Base-by-base conservation (phyloP, 768 basidiomycete genomes). In the Leccinum boreale region DNA sequence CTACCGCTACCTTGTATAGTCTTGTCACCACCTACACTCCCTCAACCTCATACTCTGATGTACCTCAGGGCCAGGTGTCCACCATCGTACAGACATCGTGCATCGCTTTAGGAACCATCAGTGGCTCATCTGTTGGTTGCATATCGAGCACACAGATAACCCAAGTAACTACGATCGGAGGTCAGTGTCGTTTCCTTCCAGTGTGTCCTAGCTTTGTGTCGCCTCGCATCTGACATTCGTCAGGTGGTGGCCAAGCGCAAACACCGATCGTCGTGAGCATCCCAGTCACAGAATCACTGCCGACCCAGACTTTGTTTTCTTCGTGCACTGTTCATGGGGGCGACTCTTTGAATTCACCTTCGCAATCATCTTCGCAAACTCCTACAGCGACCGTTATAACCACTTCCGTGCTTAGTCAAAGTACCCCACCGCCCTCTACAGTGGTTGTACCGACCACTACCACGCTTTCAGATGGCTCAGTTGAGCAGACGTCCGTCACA, bases 1-100 rank as follows among this genome's bases (percentile, higher is more conserved):
- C 81, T 49, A 81, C 79, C 7, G 69, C 70, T 62, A 81, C 81
- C 6, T 67, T 68, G 47, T 80, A 77, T 58, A 71, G 68, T 47
- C 66, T 73, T 5, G 31, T 78, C 62, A 75, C 74, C 9, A 70
- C 74, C 3, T 73, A 73, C 24, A 66, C 62, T 21, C 54, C 70
- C 6, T 68, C 72, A 17, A 79, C 77, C 6, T 75, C 75, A 9
- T 72, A 70, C 55, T 74, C 77, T 7, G 75, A 74, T 55, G 51
- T 70, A 11, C 70, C 39, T 11, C 72, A 24, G 74, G 67, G 17
- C 55, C 58, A 45, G 72, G 73, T 12, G 65, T 69, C 76, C 24
- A 77, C 75, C 8, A 55, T 73, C 47, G 57, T 73, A 17, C 62
- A 62, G 19, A 44, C 68, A 50, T 69, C 70, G n/a, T 75, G 78